Conservation (phyloP, 129 eudicot species). For the Lactuca saligna region DNA sequence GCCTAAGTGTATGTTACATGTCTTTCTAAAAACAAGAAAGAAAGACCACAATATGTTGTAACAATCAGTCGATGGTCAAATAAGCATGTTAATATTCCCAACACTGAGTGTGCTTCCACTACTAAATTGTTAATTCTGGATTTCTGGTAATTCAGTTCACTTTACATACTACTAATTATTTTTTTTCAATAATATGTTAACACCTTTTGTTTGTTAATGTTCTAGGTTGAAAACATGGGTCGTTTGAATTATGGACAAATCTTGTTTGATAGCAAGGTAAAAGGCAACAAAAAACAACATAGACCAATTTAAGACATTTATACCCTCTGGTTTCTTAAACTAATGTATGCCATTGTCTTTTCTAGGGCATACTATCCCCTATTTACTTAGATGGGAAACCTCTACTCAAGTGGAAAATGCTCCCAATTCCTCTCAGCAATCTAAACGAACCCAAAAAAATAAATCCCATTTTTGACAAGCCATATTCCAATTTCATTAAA, state of each 20-base stretch:
- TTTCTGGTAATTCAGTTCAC: slow-evolving; percentile 58
- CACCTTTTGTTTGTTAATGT: not conserved
- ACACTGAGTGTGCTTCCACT: slow-evolving; percentile 48
- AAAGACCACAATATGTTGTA: slow-evolving; percentile 59
- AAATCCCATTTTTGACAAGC: slow-evolving; percentile 35
- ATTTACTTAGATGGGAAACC: slow-evolving; percentile 68
- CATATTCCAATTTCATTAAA: slow-evolving; percentile 24
- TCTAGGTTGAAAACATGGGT: slow-evolving; percentile 96
- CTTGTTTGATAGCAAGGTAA: slow-evolving; percentile 80
- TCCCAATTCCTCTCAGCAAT: slow-evolving; percentile 59
- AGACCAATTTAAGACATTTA: slow-evolving; percentile 15
- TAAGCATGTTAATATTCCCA: slow-evolving; percentile 55
- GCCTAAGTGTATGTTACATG: slow-evolving; percentile 88
- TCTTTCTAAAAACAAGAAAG: slow-evolving; percentile 38
- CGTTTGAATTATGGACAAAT: slow-evolving; percentile 80
- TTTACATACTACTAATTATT: not conserved
- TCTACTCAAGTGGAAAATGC: slow-evolving; percentile 75
- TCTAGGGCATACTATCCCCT: slow-evolving; percentile 78
- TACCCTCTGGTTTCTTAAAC: not conserved
- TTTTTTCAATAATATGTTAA: not conserved
- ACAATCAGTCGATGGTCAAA: slow-evolving; percentile 72
- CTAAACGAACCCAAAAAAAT: slow-evolving; percentile 45
- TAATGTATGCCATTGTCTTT: slow-evolving; percentile 10
- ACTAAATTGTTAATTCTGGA: slow-evolving; percentile 55
- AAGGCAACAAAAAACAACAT: not conserved